Percentiles rank a stretch among this genome's conserved stretches.
These are phyloP conservation scores for Galeopsis tetrahit DNA, from an alignment of 257 asterid species.

Conservation along the genomic window DNA sequence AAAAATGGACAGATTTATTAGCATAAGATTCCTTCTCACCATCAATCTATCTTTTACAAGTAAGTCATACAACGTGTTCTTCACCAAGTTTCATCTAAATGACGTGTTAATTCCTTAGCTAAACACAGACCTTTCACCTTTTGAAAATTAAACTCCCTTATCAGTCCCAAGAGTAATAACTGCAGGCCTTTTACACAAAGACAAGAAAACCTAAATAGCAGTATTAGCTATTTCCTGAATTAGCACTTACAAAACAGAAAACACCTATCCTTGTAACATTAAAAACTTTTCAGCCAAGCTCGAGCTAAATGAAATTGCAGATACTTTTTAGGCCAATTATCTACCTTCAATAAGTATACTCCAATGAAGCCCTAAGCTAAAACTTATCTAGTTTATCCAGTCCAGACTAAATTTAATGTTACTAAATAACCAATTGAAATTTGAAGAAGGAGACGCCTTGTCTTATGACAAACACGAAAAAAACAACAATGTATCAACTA, in stretches of 20 bases:
- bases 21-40: background rate
- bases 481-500: background rate
- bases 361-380: too few relatives aligned
- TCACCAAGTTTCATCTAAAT: background rate
- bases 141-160: background rate
- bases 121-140: background rate
- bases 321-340: background rate
- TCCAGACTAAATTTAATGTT: background rate
- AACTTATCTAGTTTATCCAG: background rate
- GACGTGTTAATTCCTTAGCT: background rate
- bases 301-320: constrained; percentile 11
- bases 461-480: background rate
- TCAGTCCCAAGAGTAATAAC: background rate
- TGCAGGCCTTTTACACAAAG: background rate
- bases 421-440: background rate
- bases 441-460: background rate
- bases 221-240: background rate
- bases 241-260: background rate
- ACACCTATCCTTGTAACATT: background rate
- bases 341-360: background rate
- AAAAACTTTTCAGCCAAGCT: background rate
- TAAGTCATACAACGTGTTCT: background rate
- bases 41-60: background rate
- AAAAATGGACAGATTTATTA: background rate
- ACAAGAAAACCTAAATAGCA: background rate